phyloP scores from a whole-genome alignment of 305 asterid genomes.

The Fraxinus floribunda region DNA sequence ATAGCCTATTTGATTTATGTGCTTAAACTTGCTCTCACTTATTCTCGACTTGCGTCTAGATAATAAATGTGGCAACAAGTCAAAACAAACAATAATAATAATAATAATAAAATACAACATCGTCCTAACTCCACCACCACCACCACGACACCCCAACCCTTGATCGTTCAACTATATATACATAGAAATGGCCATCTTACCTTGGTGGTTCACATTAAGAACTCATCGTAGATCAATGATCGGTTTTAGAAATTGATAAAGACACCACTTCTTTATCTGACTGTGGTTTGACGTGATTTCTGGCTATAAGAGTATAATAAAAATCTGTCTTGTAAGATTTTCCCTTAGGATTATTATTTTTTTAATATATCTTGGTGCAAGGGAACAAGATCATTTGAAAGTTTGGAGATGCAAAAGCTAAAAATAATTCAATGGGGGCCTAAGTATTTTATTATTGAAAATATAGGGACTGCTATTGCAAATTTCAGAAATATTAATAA shows the following conservation, averaged over 20 bases:
- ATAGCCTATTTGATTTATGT: neutral
- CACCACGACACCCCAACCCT: neutral
- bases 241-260: neutral
- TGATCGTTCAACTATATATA: neutral
- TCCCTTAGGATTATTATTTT: neutral
- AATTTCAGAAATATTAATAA: neutral
- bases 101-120: neutral
- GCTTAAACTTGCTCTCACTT: neutral
- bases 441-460: neutral
- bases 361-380: neutral
- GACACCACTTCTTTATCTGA: neutral
- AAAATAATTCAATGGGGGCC: neutral
- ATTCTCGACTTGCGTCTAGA: neutral
- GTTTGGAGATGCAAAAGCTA: neutral
- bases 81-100: neutral
- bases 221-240: neutral
- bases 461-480: neutral
- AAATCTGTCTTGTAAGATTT: neutral
- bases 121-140: neutral
- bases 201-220: neutral
- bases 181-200: neutral
- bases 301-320: too few species aligned
- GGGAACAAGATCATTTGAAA: neutral
- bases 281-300: neutral
- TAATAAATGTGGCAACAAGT: neutral